Evolutionary conservation across 2,329 filamentous ascomycete species (phyloP), one percentile per base, ranked within the genome.

Genomic region (Epichloe typhina): DNA sequence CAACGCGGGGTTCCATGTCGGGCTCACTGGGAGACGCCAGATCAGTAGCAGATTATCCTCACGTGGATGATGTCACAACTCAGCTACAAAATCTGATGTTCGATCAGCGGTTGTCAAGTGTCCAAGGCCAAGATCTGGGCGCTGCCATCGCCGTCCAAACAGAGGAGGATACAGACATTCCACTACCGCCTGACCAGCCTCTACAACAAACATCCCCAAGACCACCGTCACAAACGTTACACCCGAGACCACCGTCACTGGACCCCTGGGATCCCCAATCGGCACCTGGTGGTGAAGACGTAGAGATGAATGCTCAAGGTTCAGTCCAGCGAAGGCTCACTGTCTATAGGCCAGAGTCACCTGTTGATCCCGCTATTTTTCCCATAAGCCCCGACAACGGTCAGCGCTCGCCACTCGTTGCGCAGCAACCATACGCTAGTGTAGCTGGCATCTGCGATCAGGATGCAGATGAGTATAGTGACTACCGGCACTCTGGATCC

Each of bases 211-310:
- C 56, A 21, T 58, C 62, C 1, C 62, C 64, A 5, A 55, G 58
- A n/a, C 70, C 69, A 3, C 69, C 71, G 9, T 69, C 68, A 6
- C 53, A 19, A 11, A 55, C 56, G 17, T 19, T 19, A 23, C 58
- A 62, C 1, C 62, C 64, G 7, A 55, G 58, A n/a, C 70, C 69
- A 3, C 69, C 71, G 9, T 69, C 68, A 6, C 53, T 62, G 11
- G 69, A 72, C 49, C 71, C 71, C 6, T 74, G 71, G 72, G 66
- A 72, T 52, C 57, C 66, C 37, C 60, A 62, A 21, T 52, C 53
- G 33, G 53, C 56, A 17, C 58, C 58, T 17, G 50, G 48, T 15
- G 52, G 48, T n/a, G 53, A 53, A 5, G 59, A 62, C 35, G 55
- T 49, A 3, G 55, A 55, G 2, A 53, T 54, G 35, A 43, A 55